Evolutionary conservation across 2,329 filamentous ascomycete genomes (phyloP).

Genomic region (Phoma sp.): DNA sequence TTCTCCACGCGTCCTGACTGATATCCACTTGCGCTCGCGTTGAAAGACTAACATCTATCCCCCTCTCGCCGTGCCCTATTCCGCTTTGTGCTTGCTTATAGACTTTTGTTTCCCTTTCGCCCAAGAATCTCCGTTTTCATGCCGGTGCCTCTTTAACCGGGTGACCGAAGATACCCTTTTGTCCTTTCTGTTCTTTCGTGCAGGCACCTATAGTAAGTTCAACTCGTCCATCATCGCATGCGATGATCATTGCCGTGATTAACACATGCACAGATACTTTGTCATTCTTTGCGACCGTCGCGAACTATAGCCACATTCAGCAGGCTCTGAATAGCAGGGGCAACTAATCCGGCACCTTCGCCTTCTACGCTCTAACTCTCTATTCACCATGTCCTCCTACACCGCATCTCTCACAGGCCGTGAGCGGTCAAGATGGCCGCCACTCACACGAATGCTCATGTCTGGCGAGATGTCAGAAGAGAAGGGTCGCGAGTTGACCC

Average conservation of each 20-base stretch:
- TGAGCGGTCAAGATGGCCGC: conserved; percentile 82
- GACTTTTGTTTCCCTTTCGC: conserved; percentile 47
- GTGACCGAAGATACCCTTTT: conserved; percentile 33
- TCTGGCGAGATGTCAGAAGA: conserved; percentile 83
- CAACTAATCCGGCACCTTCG: conserved; percentile 30
- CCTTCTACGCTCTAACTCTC: conserved; percentile 10
- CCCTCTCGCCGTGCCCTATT: conserved; percentile 22
- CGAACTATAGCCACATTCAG: conserved; percentile 45
- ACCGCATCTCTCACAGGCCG: conserved; percentile 46
- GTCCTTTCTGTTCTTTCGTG: conserved; percentile 48
- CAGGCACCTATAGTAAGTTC: conserved; percentile 49
- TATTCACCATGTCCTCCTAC: conserved; percentile 41
- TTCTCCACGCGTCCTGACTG: conserved; percentile 39
- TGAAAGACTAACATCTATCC: conserved; percentile 37
- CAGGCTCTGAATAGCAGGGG: conserved; percentile 50
- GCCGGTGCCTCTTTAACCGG: conserved; percentile 51
- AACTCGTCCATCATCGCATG: conserved; percentile 4
- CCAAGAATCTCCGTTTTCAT: conserved; percentile 45
- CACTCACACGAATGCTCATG: conserved; percentile 81
- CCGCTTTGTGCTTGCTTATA: conserved; percentile 45
- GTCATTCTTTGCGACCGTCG: conserved; percentile 39
- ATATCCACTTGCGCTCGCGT: conserved; percentile 37
- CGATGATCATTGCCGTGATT: conserved; percentile 23
- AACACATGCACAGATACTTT: conserved; percentile 37
- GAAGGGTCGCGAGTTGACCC: conserved; percentile 70